A percentile compares a stretch with the other conserved stretches of the same genome.
phyloP scores from a whole-genome alignment of 352 stramenopile genomes.

The Thraustochytrium striatum region DNA sequence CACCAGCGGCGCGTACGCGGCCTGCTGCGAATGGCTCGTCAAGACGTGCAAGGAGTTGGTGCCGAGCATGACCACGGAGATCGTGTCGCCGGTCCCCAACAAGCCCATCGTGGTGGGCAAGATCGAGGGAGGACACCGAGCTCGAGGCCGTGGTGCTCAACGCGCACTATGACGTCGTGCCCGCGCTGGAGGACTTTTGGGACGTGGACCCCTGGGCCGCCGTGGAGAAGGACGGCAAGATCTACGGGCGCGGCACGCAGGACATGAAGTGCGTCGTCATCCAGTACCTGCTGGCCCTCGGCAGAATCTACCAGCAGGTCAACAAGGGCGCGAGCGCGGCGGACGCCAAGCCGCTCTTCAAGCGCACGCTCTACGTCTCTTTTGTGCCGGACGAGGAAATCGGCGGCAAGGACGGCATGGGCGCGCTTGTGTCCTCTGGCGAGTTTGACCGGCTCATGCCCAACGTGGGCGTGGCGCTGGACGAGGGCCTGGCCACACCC shows the following conservation, averaged over 20 bases:
- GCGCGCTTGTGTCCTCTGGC: constrained; percentile 73
- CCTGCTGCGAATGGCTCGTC: constrained; percentile 66
- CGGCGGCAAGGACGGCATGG: constrained; percentile 83
- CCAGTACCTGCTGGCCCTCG: constrained; percentile 87
- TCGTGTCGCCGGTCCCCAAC: constrained; percentile 61
- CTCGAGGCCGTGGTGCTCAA: constrained; percentile 86
- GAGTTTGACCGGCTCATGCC: constrained; percentile 71
- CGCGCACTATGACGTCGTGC: constrained; percentile 93
- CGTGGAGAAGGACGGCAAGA: constrained; percentile 75
- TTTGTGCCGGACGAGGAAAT: constrained; percentile 90
- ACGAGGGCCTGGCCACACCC: constrained; percentile 86
- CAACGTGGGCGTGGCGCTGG: constrained; percentile 79
- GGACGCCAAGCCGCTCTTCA: constrained; percentile 57
- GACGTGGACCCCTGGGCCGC: constrained; percentile 81
- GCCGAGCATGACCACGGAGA: constrained; percentile 34
- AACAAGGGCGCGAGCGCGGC: constrained; percentile 55
- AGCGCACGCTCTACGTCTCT: constrained; percentile 79
- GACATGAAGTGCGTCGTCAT: constrained; percentile 94
- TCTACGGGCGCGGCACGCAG: constrained; percentile 86
- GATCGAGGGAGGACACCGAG: constrained; percentile 74
- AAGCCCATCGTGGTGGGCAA: constrained; percentile 84
- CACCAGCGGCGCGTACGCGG: constrained; percentile 59
- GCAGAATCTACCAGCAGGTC: constrained; percentile 61
- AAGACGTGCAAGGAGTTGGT: constrained; percentile 62
- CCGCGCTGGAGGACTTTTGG: constrained; percentile 77